A percentile compares a stretch with the other conserved stretches of the same genome.
These are phyloP conservation scores for Tubosaeta sp. DNA, from an alignment of 768 basidiomycete species.

Conservation along the genomic window DNA sequence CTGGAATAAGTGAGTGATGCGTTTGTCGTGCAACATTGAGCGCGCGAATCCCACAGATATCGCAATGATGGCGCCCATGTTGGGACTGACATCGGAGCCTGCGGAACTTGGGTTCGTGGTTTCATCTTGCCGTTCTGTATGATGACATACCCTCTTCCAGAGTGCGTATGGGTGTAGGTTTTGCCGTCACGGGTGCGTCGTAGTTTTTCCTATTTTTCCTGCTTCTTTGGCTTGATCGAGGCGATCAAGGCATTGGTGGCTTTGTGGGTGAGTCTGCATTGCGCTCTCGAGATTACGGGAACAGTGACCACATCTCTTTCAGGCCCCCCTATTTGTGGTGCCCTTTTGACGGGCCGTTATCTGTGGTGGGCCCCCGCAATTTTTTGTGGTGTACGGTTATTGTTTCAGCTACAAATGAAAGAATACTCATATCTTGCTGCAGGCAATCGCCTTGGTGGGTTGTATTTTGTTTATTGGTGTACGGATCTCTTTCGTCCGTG, in stretches of 20 bases:
- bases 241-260: constrained; percentile 20
- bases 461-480: constrained; percentile 9
- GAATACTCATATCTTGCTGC: not conserved
- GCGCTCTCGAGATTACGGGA: too few relatives aligned
- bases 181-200: constrained; percentile 37
- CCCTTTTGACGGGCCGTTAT: constrained; percentile 45
- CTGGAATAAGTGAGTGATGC: constrained; percentile 37
- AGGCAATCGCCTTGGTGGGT: constrained; percentile 11
- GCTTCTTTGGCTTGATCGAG: not conserved
- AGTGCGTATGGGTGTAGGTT: constrained; percentile 44
- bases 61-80: constrained; percentile 38
- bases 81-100: constrained; percentile 43
- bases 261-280: constrained; percentile 14
- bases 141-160: constrained; percentile 7
- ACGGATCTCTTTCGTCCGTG: constrained; percentile 7
- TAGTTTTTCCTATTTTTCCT: not conserved
- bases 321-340: constrained; percentile 57
- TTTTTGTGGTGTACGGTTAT: constrained; percentile 40
- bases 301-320: constrained; percentile 7
- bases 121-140: constrained; percentile 2
- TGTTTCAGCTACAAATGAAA: not conserved
- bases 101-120: constrained; percentile 47
- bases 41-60: constrained; percentile 27
- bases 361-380: constrained; percentile 56
- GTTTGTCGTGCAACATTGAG: not conserved